Percentiles rank a stretch among this genome's conserved stretches.
Evolutionary conservation across 768 basidiomycete species (phyloP).

Genomic region (Kwoniella pini): DNA sequence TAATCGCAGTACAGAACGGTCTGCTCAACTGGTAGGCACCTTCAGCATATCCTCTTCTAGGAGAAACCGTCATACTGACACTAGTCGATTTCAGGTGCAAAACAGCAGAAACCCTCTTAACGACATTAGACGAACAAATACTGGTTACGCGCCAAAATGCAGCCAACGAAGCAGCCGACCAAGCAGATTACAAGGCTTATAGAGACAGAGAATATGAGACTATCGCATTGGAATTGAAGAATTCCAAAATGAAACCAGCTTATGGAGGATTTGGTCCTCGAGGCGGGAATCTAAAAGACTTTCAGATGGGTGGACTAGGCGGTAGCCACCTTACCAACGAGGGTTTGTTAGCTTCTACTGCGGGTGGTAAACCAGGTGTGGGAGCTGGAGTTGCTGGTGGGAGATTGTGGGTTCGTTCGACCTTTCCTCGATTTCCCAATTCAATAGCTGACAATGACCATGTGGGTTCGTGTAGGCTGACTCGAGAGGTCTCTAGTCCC

Average conservation of each 20-base stretch:
- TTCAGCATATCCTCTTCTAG: no score
- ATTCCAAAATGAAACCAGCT: not conserved
- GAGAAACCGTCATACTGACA: no score
- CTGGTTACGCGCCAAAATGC: not conserved
- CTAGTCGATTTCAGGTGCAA: slow-evolving; percentile 17
- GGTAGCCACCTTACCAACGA: not conserved
- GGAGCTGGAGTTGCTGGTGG: slow-evolving; percentile 1
- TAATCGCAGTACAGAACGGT: slow-evolving; percentile 25
- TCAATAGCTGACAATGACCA: not conserved
- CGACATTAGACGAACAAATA: slow-evolving; percentile 16
- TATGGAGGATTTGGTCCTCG: not conserved
- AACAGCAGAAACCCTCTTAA: slow-evolving; percentile 14
- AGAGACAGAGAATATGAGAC: slow-evolving; percentile 12
- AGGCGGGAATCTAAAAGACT: not conserved
- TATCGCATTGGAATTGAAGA: slow-evolving; percentile 2
- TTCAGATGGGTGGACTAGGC: not conserved
- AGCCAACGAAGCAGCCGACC: not conserved
- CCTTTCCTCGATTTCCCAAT: not conserved
- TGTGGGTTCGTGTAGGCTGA: not conserved
- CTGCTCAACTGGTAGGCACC: slow-evolving; percentile 52
- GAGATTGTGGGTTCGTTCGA: slow-evolving; percentile 21
- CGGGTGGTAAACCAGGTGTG: not conserved
- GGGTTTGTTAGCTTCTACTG: slow-evolving; percentile 4
- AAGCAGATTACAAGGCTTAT: not conserved
- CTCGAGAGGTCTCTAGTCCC: slow-evolving; percentile 14